phyloP scores from a whole-genome alignment of 2,329 filamentous ascomycete genomes.

The Pseudonectria foliicola region DNA sequence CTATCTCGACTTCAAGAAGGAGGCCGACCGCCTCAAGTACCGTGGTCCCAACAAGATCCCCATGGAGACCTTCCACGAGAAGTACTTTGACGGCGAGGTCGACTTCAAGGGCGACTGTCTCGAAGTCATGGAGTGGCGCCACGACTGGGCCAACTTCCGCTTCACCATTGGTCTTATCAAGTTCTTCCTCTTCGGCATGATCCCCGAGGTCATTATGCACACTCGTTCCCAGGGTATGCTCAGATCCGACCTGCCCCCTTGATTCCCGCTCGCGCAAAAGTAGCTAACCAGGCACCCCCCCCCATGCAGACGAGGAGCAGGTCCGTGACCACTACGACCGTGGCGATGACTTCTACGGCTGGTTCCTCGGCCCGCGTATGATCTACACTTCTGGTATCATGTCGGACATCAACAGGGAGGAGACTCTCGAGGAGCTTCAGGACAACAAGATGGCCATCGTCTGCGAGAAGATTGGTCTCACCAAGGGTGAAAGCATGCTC shows the following conservation, averaged over 20 bases:
- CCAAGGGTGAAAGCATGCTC: constrained; percentile 74
- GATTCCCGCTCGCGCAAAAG: neutral
- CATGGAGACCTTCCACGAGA: constrained; percentile 92
- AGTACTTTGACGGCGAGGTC: constrained; percentile 93
- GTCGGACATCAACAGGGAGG: constrained; percentile 77
- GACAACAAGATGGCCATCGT: constrained; percentile 96
- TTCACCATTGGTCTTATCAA: constrained; percentile 83
- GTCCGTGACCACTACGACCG: constrained; percentile 97
- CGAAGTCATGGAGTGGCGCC: constrained; percentile 85
- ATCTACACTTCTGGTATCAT: constrained; percentile 97
- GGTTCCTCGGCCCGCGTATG: constrained; percentile 98
- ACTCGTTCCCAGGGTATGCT: constrained; percentile 67
- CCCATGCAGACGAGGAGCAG: constrained; percentile 69
- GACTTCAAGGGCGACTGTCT: constrained; percentile 92
- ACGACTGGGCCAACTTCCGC: constrained; percentile 93
- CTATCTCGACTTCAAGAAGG: constrained; percentile 77
- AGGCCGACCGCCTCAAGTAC: constrained; percentile 57
- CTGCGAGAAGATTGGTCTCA: constrained; percentile 87
- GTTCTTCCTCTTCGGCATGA: constrained; percentile 80
- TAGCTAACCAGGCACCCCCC: constrained; percentile 6
- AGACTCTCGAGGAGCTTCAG: constrained; percentile 88
- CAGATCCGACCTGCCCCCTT: neutral
- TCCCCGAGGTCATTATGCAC: constrained; percentile 88
- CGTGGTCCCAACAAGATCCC: constrained; percentile 73
- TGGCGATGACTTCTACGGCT: constrained; percentile 96